These are phyloP conservation scores for Nevesoporus exiguus DNA, from an alignment of 768 basidiomycete genomes.

Conservation along the genomic window DNA sequence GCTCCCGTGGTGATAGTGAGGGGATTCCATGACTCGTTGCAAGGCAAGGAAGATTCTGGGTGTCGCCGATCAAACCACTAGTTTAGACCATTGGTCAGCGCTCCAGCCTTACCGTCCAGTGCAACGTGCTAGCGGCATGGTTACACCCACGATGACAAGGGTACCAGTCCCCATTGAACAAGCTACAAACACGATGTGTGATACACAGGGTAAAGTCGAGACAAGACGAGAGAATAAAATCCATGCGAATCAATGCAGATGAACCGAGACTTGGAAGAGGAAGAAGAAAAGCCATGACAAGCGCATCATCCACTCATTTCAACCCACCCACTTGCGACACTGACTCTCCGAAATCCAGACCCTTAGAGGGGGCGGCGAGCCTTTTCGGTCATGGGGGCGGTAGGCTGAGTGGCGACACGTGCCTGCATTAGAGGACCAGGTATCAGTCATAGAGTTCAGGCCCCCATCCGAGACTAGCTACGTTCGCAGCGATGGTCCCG, in stretches of 20 bases:
- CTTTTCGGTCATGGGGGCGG: slow-evolving; percentile 30
- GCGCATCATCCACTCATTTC: not conserved
- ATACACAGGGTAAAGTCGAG: slow-evolving; percentile 10
- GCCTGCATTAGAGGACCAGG: slow-evolving; percentile 7
- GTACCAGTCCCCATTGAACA: slow-evolving; percentile 23
- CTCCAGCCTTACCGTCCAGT: no score
- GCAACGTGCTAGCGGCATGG: not conserved
- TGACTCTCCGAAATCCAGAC: not conserved
- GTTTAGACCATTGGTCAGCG: no score
- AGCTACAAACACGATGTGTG: slow-evolving; percentile 14
- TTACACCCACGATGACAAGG: slow-evolving; percentile 9
- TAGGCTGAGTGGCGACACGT: slow-evolving; percentile 15
- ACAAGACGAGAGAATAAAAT: slow-evolving; percentile 11
- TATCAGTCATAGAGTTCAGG: slow-evolving; percentile 7
- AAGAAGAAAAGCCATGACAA: slow-evolving; percentile 3
- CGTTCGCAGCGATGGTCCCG: slow-evolving; percentile 9
- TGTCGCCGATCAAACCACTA: no score
- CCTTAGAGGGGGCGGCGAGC: slow-evolving; percentile 24
- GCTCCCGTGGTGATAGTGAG: no score
- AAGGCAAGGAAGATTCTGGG: no score
- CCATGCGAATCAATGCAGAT: slow-evolving; percentile 20
- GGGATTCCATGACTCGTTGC: no score
- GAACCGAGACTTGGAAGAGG: slow-evolving; percentile 4
- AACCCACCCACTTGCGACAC: not conserved
- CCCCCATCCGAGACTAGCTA: slow-evolving; percentile 5